Base-by-base conservation (phyloP, 73 alveolate genomes). In the Paramecium tetraurelia region DNA sequence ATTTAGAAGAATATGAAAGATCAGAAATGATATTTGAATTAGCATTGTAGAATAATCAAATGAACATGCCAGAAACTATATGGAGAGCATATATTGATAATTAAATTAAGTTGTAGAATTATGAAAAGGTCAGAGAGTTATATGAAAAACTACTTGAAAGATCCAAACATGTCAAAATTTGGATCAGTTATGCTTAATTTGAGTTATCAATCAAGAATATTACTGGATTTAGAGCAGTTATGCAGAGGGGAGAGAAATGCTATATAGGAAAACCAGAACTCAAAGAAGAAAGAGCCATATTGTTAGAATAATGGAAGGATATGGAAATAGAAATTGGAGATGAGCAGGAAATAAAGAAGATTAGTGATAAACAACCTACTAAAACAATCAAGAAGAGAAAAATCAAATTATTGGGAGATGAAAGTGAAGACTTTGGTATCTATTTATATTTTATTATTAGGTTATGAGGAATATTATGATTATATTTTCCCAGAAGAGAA, bases 401-500 rank as follows among this genome's bases (percentile, higher is more conserved):
- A 93, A 59, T 93, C 29, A 93, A 71, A 38, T 92, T 95, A 41
- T 85, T 90, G 16, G 92, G 93, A 36, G 80, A 92, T 33, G 98
- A 96, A 36, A 88, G 94, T 16, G 95, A 95, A 41, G 98, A 94
- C 44, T 95, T 90, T 43, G 98, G 93, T 58, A 89, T 80, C 16
- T 20, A n/a, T 88, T 3, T 70, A 18, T 38, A n/a, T 22, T 69
- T 14, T 27, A 43, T 38, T 21, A 41, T 36, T 40, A 89, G 98
- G 97, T 6, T 93, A 94, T 93, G 99, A 97, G 90, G 99, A 97
- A 59, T 95, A 94, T 85, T 93, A 96, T 48, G 99, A 97, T 68
- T 97, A 92, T 40, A 83, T 97, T 24, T 97, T 97, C 95, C 99
- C 99, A 36, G 99, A 96, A 76, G 99, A 97, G 77, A 95, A 92